Percentiles rank a stretch among this genome's conserved stretches.
Conservation (phyloP, 2,329 filamentous ascomycete species). For the Aspergillus costaricaensis region DNA sequence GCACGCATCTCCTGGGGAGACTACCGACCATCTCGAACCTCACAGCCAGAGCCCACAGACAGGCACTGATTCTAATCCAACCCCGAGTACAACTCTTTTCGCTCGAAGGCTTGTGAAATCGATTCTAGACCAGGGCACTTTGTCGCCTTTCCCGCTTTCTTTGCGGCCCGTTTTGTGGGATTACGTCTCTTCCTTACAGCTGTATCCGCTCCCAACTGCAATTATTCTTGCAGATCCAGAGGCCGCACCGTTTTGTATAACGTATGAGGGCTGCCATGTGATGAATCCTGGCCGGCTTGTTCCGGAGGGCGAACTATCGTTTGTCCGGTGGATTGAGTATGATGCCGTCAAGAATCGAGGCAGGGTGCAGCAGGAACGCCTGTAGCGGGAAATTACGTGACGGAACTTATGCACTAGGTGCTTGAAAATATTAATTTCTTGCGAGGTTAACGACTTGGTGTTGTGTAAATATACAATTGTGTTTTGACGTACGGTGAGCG, state of each 20-base stretch:
- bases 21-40: slow-evolving; percentile 31
- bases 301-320: slow-evolving; percentile 66
- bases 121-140: slow-evolving; percentile 82
- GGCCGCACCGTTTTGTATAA: slow-evolving; percentile 78
- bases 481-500: neutral
- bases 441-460: neutral
- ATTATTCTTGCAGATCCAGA: slow-evolving; percentile 82
- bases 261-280: slow-evolving; percentile 93
- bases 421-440: neutral
- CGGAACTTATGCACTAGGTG: neutral
- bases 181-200: slow-evolving; percentile 70
- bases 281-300: slow-evolving; percentile 86
- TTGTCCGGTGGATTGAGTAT: slow-evolving; percentile 86
- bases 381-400: slow-evolving; percentile 40
- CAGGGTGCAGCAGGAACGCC: slow-evolving; percentile 63
- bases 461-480: neutral
- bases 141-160: slow-evolving; percentile 81
- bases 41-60: slow-evolving; percentile 23
- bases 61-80: slow-evolving; percentile 17
- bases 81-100: slow-evolving; percentile 42
- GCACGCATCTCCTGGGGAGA: slow-evolving; percentile 15
- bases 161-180: slow-evolving; percentile 89
- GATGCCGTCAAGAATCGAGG: slow-evolving; percentile 65
- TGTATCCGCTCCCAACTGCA: slow-evolving; percentile 86
- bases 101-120: slow-evolving; percentile 86